Conservation (phyloP, 306 rosid species). For the Nissolia schottii region DNA sequence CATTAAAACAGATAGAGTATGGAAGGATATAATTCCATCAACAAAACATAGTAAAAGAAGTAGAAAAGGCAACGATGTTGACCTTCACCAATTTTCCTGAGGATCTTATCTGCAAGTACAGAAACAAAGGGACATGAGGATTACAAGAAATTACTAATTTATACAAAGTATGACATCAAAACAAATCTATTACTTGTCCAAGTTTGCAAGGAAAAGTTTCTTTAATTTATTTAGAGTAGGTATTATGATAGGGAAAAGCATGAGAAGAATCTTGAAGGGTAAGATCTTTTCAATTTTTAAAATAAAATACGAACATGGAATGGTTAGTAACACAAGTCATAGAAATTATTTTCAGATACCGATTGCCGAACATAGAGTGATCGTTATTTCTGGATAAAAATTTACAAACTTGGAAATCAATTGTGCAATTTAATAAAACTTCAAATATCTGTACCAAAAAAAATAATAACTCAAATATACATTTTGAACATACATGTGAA, state of each 20-base stretch:
- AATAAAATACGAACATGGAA: background rate
- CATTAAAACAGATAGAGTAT: background rate
- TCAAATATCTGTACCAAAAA: no score
- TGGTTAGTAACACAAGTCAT: background rate
- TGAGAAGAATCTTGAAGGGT: background rate
- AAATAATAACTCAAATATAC: background rate
- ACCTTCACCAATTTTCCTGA: slow-evolving; percentile 69
- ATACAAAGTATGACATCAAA: background rate
- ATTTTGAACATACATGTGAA: background rate
- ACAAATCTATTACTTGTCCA: background rate
- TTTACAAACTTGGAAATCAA: no score
- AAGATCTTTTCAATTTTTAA: background rate
- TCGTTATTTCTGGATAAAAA: background rate
- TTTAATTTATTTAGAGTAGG: background rate
- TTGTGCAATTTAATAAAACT: background rate
- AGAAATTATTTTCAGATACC: background rate
- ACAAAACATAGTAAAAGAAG: background rate
- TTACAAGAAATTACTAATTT: background rate
- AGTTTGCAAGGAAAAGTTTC: background rate
- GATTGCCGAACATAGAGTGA: background rate
- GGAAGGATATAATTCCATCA: background rate
- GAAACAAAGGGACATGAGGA: background rate
- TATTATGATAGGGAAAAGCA: background rate
- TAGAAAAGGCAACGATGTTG: background rate
- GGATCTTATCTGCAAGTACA: slow-evolving; percentile 52